Conservation (phyloP, 148 eudicot genomes). For the Gaultheria prostrata region DNA sequence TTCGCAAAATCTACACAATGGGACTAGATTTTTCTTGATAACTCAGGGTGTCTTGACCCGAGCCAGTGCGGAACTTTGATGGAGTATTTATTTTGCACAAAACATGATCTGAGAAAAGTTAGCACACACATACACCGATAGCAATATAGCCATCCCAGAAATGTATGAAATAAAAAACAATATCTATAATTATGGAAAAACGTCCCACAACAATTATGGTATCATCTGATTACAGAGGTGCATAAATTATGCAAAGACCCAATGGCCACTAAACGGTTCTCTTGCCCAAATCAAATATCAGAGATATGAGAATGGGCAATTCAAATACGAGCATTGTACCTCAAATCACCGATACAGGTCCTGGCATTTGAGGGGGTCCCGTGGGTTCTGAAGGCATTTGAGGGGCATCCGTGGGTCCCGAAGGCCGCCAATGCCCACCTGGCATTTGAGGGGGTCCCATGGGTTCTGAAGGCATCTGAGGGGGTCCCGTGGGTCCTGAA, state of each 20-base stretch:
- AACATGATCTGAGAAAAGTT: not conserved
- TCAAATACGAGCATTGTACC: not conserved
- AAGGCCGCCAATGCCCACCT: constrained; percentile 20
- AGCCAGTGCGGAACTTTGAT: no score
- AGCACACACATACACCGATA: not conserved
- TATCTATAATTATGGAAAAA: not conserved
- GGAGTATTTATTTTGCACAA: not conserved
- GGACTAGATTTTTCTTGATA: no score
- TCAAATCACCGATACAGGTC: constrained; percentile 8
- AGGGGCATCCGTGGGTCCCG: constrained; percentile 30
- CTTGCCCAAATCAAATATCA: not conserved
- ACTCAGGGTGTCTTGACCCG: no score
- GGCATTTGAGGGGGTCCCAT: no score
- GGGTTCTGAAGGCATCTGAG: constrained; percentile 5
- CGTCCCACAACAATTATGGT: not conserved
- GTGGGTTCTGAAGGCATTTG: not conserved
- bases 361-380: not conserved
- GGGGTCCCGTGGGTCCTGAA: constrained; percentile 30
- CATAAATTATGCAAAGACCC: not conserved
- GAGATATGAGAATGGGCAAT: not conserved
- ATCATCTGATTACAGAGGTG: not conserved
- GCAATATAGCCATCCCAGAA: not conserved
- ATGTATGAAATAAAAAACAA: not conserved
- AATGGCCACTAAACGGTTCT: not conserved
- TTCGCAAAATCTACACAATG: no score